A percentile compares a stretch with the other conserved stretches of the same genome.
Evolutionary conservation across 2,329 filamentous ascomycete species (phyloP).

Genomic region (Periconia sp.): DNA sequence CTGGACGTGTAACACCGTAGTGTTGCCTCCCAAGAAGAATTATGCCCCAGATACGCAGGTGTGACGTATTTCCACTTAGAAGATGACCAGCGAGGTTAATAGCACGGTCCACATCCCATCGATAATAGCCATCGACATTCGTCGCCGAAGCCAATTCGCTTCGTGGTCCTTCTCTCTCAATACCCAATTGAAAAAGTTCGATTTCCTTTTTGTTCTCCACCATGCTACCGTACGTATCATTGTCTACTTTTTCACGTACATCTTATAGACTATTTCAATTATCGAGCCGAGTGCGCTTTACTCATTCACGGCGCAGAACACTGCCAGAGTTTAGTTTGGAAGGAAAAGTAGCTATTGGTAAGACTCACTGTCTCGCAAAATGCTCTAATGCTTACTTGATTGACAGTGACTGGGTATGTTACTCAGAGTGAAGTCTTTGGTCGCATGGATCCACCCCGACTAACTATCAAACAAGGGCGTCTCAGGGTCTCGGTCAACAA

Average conservation of each 20-base stretch:
- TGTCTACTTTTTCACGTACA: constrained; percentile 3
- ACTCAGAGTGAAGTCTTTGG: background rate
- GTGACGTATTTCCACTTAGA: constrained; percentile 11
- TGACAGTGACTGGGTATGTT: constrained; percentile 7
- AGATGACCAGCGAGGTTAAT: background rate
- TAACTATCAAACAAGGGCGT: constrained; percentile 14
- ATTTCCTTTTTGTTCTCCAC: too few species aligned
- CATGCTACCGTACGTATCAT: constrained; percentile 15
- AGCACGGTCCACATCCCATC: background rate
- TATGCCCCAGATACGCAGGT: constrained; percentile 5
- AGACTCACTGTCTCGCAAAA: background rate
- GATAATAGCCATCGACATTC: background rate
- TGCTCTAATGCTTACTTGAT: background rate
- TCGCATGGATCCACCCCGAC: background rate
- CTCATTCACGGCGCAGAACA: constrained; percentile 14
- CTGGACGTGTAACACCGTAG: background rate
- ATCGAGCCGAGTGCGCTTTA: constrained; percentile 5
- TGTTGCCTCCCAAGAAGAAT: background rate
- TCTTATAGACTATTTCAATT: constrained; percentile 3
- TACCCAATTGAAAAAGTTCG: background rate
- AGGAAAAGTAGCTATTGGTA: constrained; percentile 18
- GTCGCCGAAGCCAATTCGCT: background rate
- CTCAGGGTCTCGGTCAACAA: constrained; percentile 33
- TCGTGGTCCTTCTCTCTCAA: background rate
- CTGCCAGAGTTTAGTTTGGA: constrained; percentile 17